Conservation (phyloP, 2,329 filamentous ascomycete species). For the Chaetothyriales sp. region DNA sequence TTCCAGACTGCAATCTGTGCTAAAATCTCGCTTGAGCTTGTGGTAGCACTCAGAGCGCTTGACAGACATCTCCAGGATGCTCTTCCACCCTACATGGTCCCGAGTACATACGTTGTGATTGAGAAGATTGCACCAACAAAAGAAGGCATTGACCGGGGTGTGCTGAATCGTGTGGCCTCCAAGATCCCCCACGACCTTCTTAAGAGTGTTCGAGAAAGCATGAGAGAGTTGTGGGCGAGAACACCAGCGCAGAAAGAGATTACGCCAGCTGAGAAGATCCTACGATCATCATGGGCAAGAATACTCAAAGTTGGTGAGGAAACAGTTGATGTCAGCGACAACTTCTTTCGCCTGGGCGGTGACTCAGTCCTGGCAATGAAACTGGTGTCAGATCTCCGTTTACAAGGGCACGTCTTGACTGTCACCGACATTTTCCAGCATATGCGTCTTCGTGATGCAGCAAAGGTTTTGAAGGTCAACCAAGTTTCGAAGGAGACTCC, state of each 20-base stretch:
- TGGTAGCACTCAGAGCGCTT: conserved; percentile 25
- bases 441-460: conserved; percentile 37
- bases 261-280: conserved; percentile 23
- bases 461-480: conserved; percentile 32
- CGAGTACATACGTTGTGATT: conserved; percentile 29
- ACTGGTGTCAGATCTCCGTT: conserved; percentile 14
- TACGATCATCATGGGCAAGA: conserved; percentile 11
- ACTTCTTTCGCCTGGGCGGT: conserved; percentile 21
- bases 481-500: conserved; percentile 1
- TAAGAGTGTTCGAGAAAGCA: conserved; percentile 8
- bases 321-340: conserved; percentile 15
- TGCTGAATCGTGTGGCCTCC: conserved; percentile 27
- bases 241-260: conserved; percentile 19
- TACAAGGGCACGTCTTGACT: conserved; percentile 13
- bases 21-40: conserved; percentile 21
- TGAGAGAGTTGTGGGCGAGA: conserved; percentile 23
- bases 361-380: conserved; percentile 21
- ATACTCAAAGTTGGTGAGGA: conserved; percentile 28
- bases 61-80: conserved; percentile 29
- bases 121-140: conserved; percentile 22
- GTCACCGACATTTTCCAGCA: conserved; percentile 20
- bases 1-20: conserved; percentile 6
- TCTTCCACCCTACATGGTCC: conserved; percentile 35
- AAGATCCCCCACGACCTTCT: conserved; percentile 19
- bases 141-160: conserved; percentile 21